Evolutionary conservation across 139 green algal genomes (phyloP), one percentile per base, ranked within the genome.

Genomic region (Microglena sp.): DNA sequence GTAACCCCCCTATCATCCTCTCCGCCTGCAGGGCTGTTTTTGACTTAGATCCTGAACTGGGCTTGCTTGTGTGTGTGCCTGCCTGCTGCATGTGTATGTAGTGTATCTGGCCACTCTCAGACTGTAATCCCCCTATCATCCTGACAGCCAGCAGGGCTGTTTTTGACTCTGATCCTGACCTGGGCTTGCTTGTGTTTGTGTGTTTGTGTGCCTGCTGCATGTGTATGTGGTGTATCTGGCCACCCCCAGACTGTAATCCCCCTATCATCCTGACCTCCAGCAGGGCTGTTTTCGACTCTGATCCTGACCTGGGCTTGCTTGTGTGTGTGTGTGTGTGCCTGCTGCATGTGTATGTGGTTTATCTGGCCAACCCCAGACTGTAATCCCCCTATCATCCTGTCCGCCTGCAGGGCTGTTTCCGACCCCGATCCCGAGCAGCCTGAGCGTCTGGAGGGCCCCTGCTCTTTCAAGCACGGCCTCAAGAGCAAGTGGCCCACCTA

Each of bases 391-490:
- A 53, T 24, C 18, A 18, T 53, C 21, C 18, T 53, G 18, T 24
- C 11, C 31, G 27, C 11, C 11, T 53, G 54, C 64, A 71, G 77
- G 66, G 74, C 69, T 31, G 66, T 74, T 0, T 55, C 58, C 30
- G 22, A 50, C 22, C 58, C 58, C 33, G 58, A 65, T 24, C 5
- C 5, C 31, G 32, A 31, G 11, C 33, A 58, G 36, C 60, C 60
- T 7, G 27, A 34, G 33, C 1, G 27, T 1, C 50, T 65, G 30
- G 5, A 69, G 32, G 66, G 67, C 4, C 77, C 80, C 11, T 87
- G 81, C 70, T 60, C 62, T 21, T 85, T 86, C 62, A 36, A 79
- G 24, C 15, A 68, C 44, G 81, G 81, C 28, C 68, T 87, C 28
- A 45, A 50, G 22, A 64, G 55, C 44, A 75, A 67, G 31, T 85